Base-by-base conservation (phyloP, 495 filamentous ascomycete species). In the Patellaria atrata region DNA sequence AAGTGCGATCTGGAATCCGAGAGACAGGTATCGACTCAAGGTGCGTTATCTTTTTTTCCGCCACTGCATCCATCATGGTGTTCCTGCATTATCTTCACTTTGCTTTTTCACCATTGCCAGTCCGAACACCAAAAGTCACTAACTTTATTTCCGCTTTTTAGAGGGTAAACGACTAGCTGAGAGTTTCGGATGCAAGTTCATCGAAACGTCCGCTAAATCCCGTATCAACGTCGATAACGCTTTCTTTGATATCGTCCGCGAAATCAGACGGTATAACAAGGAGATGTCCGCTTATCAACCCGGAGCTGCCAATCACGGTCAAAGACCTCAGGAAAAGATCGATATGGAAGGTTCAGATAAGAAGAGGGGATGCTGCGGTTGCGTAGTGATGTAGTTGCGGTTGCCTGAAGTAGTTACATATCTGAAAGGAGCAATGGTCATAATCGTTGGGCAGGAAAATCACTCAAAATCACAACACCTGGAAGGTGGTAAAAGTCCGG, bases 121-220 rank as follows among this genome's bases (percentile, higher is more conserved):
- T 11, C 7, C 10, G 31, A n/a, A n/a, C n/a, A n/a, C n/a, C n/a
- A n/a, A n/a, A n/a, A n/a, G n/a, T n/a, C n/a, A n/a, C n/a, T n/a
- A n/a, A n/a, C n/a, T n/a, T n/a, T n/a, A n/a, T n/a, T 16, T n/a
- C 37, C 36, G 20, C 20, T 21, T 37, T 24, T 13, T 63, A 97
- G 89, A 96, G 74, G 89, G 87, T 48, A 75, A 86, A 54, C 69
- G 74, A 38, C 68, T 94, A 36, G 89, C 89, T 24, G 68, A 71
- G 19, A 72, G 79, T 44, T 96, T 96, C 59, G 75, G 75, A 47
- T 96, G 89, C 71, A 83, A 86, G 56, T 97, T 94, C 64, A 92
- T 97, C 61, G 89, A 97, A 64, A 96, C 89, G 22, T 97, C 89
- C 25, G 89, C 89, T 41, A 97, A 96, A 64, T 91, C 85, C 43